phyloP scores from a whole-genome alignment of 768 basidiomycete species.

The Obba rivulosa region DNA sequence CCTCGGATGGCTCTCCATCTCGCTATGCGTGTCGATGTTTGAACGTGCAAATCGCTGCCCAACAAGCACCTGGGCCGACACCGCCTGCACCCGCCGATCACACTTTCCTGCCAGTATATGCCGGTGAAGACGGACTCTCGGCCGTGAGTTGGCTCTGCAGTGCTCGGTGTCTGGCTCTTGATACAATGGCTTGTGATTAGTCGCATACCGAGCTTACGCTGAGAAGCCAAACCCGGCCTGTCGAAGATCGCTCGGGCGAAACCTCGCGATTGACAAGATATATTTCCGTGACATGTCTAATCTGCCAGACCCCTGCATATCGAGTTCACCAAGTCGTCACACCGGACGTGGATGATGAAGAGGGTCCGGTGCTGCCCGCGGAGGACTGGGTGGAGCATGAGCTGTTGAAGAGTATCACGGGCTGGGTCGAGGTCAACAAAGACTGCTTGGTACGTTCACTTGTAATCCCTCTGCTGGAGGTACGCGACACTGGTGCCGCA shows the following conservation, averaged over 20 bases:
- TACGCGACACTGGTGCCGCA: not conserved
- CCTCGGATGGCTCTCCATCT: constrained; percentile 19
- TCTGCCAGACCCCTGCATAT: constrained; percentile 62
- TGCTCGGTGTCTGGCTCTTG: not conserved
- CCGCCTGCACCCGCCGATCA: constrained; percentile 19
- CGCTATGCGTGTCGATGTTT: constrained; percentile 64
- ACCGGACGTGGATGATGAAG: constrained; percentile 51
- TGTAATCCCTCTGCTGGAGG: not conserved
- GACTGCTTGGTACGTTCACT: constrained; percentile 56
- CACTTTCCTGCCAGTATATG: constrained; percentile 51
- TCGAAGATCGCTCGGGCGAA: constrained; percentile 13
- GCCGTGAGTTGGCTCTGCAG: constrained; percentile 45
- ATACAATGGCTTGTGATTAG: constrained; percentile 35
- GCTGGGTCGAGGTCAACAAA: constrained; percentile 70
- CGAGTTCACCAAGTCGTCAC: constrained; percentile 60
- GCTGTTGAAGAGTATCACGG: constrained; percentile 57
- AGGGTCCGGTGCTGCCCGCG: constrained; percentile 62
- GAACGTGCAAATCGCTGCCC: constrained; percentile 54
- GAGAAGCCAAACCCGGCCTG: constrained; percentile 40
- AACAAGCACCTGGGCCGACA: constrained; percentile 17
- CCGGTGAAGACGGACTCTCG: constrained; percentile 60
- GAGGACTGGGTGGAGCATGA: constrained; percentile 77
- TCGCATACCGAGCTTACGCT: constrained; percentile 66
- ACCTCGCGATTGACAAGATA: constrained; percentile 37
- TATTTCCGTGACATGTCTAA: constrained; percentile 62